Percentiles rank a stretch among this genome's conserved stretches.
phyloP scores from a whole-genome alignment of 805 yeast genomes.

The Kluyveromyces aestuarii region DNA sequence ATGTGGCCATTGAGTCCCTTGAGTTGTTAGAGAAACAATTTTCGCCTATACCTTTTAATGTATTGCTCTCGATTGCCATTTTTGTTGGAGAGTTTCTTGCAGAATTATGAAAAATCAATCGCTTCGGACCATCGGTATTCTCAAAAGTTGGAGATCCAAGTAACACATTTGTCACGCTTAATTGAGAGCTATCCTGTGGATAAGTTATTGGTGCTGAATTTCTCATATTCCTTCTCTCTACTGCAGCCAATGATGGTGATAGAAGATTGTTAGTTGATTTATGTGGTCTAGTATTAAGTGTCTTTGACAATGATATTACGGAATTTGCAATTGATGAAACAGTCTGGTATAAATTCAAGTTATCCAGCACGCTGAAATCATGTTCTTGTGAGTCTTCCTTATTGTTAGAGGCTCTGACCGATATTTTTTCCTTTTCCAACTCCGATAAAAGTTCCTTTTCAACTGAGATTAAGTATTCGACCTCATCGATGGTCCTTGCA shows the following conservation, averaged over 20 bases:
- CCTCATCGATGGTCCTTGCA: slow-evolving; percentile 63
- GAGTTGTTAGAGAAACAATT: neutral
- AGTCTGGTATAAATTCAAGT: slow-evolving; percentile 27
- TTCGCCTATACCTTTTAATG: neutral
- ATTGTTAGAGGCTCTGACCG: neutral
- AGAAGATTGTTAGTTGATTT: slow-evolving; percentile 4
- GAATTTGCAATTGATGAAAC: slow-evolving; percentile 28
- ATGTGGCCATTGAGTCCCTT: neutral
- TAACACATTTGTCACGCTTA: slow-evolving; percentile 6
- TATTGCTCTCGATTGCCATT: neutral
- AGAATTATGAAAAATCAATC: slow-evolving; percentile 6
- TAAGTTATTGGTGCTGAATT: slow-evolving; percentile 13
- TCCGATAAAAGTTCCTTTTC: slow-evolving; percentile 33
- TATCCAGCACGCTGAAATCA: slow-evolving; percentile 26
- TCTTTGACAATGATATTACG: slow-evolving; percentile 26
- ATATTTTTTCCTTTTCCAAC: slow-evolving; percentile 9
- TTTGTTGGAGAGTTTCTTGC: slow-evolving; percentile 1
- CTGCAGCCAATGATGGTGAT: slow-evolving; percentile 18
- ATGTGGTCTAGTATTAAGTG: slow-evolving; percentile 9
- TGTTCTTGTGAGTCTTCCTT: slow-evolving; percentile 1
- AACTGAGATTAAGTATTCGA: slow-evolving; percentile 43
- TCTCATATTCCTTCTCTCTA: slow-evolving; percentile 18
- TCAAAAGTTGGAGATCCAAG: neutral
- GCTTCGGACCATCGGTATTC: slow-evolving; percentile 3
- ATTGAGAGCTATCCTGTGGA: slow-evolving; percentile 5